phyloP scores from a whole-genome alignment of 208 protist genomes.

The Sergeia podlipaevii region DNA sequence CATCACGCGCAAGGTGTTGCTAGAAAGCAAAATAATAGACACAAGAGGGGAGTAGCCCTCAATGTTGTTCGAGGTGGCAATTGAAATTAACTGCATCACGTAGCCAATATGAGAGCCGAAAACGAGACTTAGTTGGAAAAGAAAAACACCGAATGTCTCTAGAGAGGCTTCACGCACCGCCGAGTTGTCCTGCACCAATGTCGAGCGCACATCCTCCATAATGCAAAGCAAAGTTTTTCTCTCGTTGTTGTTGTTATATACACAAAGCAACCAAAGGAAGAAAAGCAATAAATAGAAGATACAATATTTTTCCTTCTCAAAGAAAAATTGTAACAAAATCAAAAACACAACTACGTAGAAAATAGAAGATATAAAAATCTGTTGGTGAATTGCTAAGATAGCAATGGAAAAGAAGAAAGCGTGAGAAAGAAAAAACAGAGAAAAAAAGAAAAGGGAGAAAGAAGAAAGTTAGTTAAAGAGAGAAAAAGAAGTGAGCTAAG shows the following conservation, averaged over 20 bases:
- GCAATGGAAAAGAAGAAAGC: too few species aligned
- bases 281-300: slow-evolving; percentile 1
- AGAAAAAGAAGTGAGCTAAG: too few species aligned
- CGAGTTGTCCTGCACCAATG: neutral
- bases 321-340: too few species aligned
- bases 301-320: too few species aligned
- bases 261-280: too few species aligned
- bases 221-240: neutral
- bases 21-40: slow-evolving; percentile 66
- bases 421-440: too few species aligned
- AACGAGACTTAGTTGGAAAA: slow-evolving; percentile 51
- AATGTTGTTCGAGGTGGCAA: slow-evolving; percentile 26
- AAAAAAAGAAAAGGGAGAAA: too few species aligned
- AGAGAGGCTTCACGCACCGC: neutral
- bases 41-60: slow-evolving; percentile 66
- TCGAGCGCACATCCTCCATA: too few species aligned
- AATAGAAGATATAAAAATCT: too few species aligned
- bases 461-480: too few species aligned
- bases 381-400: too few species aligned
- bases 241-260: neutral
- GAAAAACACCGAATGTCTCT: slow-evolving; percentile 2
- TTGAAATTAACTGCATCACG: slow-evolving; percentile 47
- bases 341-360: too few species aligned
- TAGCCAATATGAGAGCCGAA: slow-evolving; percentile 71
- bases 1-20: slow-evolving; percentile 76